phyloP scores from a whole-genome alignment of 768 basidiomycete species.

The Candolleomyces eurysporus region DNA sequence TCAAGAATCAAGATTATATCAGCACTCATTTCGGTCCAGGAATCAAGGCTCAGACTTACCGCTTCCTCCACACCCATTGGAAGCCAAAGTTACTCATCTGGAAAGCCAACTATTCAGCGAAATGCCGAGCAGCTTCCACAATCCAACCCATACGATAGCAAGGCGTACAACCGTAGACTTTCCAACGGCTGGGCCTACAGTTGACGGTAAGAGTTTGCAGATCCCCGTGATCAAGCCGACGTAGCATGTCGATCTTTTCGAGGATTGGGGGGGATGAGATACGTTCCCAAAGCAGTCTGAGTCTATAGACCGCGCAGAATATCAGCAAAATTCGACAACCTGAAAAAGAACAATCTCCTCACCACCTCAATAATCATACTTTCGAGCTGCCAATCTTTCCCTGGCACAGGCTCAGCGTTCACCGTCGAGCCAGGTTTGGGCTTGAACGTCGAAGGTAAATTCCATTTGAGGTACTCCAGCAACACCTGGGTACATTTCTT shows the following conservation, averaged over 20 bases:
- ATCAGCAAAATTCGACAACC: not conserved
- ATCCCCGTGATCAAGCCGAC: constrained; percentile 87
- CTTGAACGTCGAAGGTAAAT: constrained; percentile 80
- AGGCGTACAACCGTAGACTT: constrained; percentile 84
- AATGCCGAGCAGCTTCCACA: constrained; percentile 77
- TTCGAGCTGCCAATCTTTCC: constrained; percentile 85
- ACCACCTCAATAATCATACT: constrained; percentile 82
- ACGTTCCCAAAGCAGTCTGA: constrained; percentile 67
- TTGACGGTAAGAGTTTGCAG: constrained; percentile 89
- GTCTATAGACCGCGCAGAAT: constrained; percentile 39
- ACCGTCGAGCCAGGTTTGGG: constrained; percentile 62
- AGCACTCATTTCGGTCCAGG: not conserved
- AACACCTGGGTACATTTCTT: constrained; percentile 90
- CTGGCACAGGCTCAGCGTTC: constrained; percentile 47
- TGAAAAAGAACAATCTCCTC: not conserved
- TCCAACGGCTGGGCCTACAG: constrained; percentile 96
- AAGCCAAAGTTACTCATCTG: constrained; percentile 99
- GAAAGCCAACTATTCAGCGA: constrained; percentile 92
- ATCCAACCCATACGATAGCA: constrained; percentile 84
- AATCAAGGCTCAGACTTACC: too few relatives aligned
- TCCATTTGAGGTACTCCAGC: constrained; percentile 85
- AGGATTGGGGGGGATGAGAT: constrained; percentile 76
- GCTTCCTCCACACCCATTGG: constrained; percentile 96
- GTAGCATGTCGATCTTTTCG: constrained; percentile 81
- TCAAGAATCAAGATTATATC: not conserved